Percentiles rank a stretch among this genome's conserved stretches.
Conservation (phyloP, 2,329 filamentous ascomycete genomes). For the Arthrocladium fulminans region DNA sequence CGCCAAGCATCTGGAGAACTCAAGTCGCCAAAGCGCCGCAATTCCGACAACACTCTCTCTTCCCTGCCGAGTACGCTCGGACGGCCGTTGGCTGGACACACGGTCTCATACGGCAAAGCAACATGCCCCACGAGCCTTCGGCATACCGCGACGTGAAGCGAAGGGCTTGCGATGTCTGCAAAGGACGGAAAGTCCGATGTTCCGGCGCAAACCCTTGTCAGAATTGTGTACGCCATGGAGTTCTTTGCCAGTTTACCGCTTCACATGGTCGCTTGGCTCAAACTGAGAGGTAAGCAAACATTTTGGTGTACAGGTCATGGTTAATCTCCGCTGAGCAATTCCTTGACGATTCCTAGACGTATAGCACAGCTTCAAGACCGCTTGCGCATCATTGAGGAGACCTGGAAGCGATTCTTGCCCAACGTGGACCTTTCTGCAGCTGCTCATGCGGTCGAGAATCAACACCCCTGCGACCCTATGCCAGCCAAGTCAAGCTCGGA, state of each 20-base stretch:
- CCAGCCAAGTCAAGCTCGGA: neutral
- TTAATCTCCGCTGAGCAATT: too few relatives aligned
- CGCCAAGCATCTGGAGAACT: too few relatives aligned
- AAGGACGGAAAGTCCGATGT: constrained; percentile 14
- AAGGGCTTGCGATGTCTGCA: constrained; percentile 8
- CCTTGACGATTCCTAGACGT: too few relatives aligned
- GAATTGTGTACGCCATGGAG: constrained; percentile 10
- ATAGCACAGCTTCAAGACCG: constrained; percentile 1
- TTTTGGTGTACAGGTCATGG: too few relatives aligned
- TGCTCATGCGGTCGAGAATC: neutral
- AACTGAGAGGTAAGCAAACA: neutral
- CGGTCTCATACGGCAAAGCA: too few relatives aligned
- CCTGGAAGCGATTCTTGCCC: constrained; percentile 7
- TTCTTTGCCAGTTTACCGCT: neutral
- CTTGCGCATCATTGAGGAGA: constrained; percentile 1
- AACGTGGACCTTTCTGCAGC: constrained; percentile 2
- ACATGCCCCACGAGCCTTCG: too few relatives aligned
- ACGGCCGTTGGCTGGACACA: too few relatives aligned
- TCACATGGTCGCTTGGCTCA: constrained; percentile 1
- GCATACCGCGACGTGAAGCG: neutral
- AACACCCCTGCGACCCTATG: neutral
- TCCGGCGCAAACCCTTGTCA: constrained; percentile 11
- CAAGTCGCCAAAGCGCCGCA: too few relatives aligned
- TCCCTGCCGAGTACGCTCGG: too few relatives aligned
- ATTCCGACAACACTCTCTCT: too few relatives aligned